Percentiles rank a stretch among this genome's conserved stretches.
Conservation (phyloP, 768 basidiomycete genomes). For the Tubosaeta sp. region DNA sequence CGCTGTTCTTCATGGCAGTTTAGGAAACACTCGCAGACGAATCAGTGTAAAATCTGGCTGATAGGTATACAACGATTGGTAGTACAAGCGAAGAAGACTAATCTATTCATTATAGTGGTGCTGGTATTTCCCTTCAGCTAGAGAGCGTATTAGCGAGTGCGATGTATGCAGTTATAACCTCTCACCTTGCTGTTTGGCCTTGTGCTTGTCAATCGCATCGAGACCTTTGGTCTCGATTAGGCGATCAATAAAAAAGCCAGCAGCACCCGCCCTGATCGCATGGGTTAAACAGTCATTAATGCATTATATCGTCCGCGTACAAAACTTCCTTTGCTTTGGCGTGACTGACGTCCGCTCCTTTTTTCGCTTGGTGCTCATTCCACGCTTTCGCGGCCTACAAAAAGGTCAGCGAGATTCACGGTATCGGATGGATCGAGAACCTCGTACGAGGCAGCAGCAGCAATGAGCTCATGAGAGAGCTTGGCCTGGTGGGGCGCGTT, state of each 20-base stretch:
- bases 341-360: slow-evolving; percentile 51
- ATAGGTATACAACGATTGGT: slow-evolving; percentile 8
- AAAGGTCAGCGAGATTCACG: neutral
- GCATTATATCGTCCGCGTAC: slow-evolving; percentile 26
- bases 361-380: slow-evolving; percentile 45
- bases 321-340: slow-evolving; percentile 48
- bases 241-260: slow-evolving; percentile 50
- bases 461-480: slow-evolving; percentile 64
- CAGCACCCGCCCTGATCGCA: slow-evolving; percentile 45
- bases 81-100: neutral
- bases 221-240: slow-evolving; percentile 58
- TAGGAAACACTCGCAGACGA: no score
- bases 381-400: slow-evolving; percentile 61
- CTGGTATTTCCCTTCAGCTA: slow-evolving; percentile 10
- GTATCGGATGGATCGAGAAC: slow-evolving; percentile 24
- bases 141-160: neutral
- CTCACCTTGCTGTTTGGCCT: slow-evolving; percentile 39
- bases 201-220: slow-evolving; percentile 42
- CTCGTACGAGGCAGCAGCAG: slow-evolving; percentile 64
- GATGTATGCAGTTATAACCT: neutral
- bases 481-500: slow-evolving; percentile 52
- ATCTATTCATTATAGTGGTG: neutral
- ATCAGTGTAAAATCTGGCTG: no score
- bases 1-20: no score
- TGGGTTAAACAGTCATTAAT: neutral